A percentile compares a stretch with the other conserved stretches of the same genome.
Evolutionary conservation across 495 filamentous ascomycete genomes (phyloP).

Genomic region (Aspergillus bridgeri): DNA sequence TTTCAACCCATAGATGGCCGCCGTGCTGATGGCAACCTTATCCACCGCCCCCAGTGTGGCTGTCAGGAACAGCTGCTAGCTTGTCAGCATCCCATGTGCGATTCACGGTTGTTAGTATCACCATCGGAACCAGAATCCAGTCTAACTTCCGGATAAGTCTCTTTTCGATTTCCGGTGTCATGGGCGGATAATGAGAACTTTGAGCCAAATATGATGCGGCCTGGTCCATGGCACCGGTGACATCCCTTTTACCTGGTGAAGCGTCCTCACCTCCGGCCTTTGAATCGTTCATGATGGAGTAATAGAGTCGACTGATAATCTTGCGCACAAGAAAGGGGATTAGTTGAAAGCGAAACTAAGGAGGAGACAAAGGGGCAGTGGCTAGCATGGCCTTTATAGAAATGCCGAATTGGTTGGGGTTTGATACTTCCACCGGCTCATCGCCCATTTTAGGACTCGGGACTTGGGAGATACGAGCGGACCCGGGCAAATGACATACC

Average conservation of each 20-base stretch:
- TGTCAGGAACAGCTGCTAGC: slow-evolving; percentile 6
- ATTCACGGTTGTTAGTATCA: neutral
- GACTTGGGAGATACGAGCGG: neutral
- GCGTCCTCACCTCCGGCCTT: neutral
- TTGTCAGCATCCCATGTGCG: neutral
- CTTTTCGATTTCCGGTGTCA: slow-evolving; percentile 66
- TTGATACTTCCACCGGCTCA: neutral
- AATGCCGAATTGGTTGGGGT: no score
- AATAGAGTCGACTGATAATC: neutral
- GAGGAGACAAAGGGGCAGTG: no score
- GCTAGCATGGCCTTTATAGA: no score
- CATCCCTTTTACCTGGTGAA: neutral
- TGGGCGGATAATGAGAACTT: slow-evolving; percentile 60
- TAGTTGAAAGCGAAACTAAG: no score
- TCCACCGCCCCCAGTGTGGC: slow-evolving; percentile 26
- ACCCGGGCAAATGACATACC: neutral
- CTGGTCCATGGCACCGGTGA: slow-evolving; percentile 6
- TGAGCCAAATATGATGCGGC: slow-evolving; percentile 9
- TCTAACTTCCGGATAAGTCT: slow-evolving; percentile 74
- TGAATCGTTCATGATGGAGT: neutral
- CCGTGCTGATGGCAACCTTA: slow-evolving; percentile 27
- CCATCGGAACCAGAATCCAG: slow-evolving; percentile 74
- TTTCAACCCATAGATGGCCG: slow-evolving; percentile 30
- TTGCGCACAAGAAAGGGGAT: no score
- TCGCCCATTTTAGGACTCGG: neutral